Percentiles rank a stretch among this genome's conserved stretches.
phyloP scores from a whole-genome alignment of 2,329 filamentous ascomycete genomes.

The Trichoderma sp. region DNA sequence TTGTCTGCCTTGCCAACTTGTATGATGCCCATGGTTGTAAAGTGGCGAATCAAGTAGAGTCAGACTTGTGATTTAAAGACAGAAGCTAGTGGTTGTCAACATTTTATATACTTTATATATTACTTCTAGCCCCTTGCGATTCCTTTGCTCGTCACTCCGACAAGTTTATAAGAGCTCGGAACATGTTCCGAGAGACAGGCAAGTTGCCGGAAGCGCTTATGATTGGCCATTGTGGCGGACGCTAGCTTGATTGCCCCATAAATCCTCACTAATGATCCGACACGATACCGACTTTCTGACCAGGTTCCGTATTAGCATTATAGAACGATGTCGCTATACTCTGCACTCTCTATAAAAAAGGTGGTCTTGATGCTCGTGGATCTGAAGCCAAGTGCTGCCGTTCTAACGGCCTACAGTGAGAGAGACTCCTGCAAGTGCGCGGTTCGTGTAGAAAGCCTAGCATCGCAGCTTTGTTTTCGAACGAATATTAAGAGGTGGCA shows the following conservation, averaged over 20 bases:
- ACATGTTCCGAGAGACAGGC: not conserved
- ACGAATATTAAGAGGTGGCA: too few relatives aligned
- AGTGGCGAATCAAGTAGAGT: not conserved
- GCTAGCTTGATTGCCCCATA: not conserved
- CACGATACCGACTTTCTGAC: not conserved
- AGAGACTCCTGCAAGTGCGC: too few relatives aligned
- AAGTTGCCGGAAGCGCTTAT: not conserved
- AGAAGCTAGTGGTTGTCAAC: not conserved
- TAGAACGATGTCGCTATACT: too few relatives aligned
- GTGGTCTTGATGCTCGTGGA: too few relatives aligned
- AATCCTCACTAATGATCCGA: not conserved
- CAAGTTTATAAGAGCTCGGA: not conserved
- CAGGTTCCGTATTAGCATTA: too few relatives aligned
- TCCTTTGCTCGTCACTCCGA: not conserved
- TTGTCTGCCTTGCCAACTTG: not conserved
- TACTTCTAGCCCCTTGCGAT: not conserved
- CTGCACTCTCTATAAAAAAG: too few relatives aligned
- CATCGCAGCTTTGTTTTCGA: too few relatives aligned
- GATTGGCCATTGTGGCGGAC: not conserved
- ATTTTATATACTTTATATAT: not conserved
- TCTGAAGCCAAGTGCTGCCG: too few relatives aligned
- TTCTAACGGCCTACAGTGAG: too few relatives aligned
- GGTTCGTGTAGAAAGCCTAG: too few relatives aligned
- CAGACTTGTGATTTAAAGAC: not conserved
- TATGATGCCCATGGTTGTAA: not conserved